Conservation (phyloP, 352 stramenopile genomes). For the Thraustochytrium striatum region DNA sequence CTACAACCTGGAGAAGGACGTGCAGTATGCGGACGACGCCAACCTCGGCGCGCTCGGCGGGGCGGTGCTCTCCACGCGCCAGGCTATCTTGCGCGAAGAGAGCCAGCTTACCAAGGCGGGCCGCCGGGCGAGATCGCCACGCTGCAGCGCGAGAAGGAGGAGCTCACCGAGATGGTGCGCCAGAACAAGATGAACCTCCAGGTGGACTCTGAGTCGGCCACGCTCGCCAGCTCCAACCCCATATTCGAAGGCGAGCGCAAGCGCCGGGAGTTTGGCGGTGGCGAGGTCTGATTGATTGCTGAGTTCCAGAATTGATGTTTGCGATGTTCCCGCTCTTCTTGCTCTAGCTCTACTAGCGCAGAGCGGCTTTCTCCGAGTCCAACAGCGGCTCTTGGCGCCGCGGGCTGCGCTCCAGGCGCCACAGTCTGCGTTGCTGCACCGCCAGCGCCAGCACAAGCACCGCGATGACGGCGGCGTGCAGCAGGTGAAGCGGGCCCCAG, state of each 20-base stretch:
- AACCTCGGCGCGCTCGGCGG: background rate
- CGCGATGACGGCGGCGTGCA: too few species aligned
- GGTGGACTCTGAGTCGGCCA: background rate
- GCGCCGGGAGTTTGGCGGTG: background rate
- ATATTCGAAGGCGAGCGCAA: background rate
- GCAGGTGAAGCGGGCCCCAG: too few species aligned
- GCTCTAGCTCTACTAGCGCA: too few species aligned
- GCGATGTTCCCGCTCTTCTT: too few species aligned
- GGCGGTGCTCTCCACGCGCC: background rate
- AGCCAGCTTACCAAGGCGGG: background rate
- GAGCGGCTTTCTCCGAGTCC: too few species aligned
- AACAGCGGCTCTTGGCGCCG: too few species aligned
- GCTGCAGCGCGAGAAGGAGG: background rate
- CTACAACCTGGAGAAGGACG: slow-evolving; percentile 5
- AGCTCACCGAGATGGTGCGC: slow-evolving; percentile 5
- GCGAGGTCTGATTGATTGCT: background rate
- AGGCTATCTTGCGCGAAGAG: slow-evolving; percentile 11
- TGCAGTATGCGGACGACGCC: background rate
- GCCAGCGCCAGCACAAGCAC: too few species aligned
- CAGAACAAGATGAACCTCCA: background rate
- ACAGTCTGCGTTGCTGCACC: too few species aligned
- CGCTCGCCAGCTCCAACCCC: background rate
- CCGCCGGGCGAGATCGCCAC: background rate
- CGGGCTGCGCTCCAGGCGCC: too few species aligned
- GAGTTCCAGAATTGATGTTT: too few species aligned